phyloP scores from a whole-genome alignment of 768 basidiomycete species.

The Hydnomerulius pinastri region DNA sequence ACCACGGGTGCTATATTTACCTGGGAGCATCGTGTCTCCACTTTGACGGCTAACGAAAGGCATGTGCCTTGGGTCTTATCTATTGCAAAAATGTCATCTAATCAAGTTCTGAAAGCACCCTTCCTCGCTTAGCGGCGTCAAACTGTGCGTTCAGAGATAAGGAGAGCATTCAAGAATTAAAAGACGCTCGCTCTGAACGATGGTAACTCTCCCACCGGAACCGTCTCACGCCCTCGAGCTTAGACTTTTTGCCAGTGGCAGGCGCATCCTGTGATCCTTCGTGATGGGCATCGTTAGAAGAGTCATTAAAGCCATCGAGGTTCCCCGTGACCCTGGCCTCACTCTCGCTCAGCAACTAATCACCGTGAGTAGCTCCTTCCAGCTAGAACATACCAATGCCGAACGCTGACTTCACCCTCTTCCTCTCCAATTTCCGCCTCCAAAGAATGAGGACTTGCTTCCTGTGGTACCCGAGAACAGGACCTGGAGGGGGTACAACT shows the following conservation, averaged over 20 bases:
- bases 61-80: no score
- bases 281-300: slow-evolving; percentile 27
- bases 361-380: slow-evolving; percentile 40
- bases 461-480: slow-evolving; percentile 66
- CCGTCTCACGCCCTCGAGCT: slow-evolving; percentile 1
- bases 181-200: no score
- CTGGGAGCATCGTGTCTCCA: no score
- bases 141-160: no score
- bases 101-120: no score
- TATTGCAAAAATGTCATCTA: no score
- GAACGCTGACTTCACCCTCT: slow-evolving; percentile 1
- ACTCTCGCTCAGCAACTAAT: slow-evolving; percentile 60
- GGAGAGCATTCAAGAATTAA: no score
- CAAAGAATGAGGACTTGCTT: slow-evolving; percentile 67
- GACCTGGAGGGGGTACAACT: slow-evolving; percentile 68
- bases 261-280: slow-evolving; percentile 18
- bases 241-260: background rate
- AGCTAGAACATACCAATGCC: slow-evolving; percentile 2
- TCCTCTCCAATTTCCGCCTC: slow-evolving; percentile 21
- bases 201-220: background rate
- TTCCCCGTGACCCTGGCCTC: slow-evolving; percentile 53
- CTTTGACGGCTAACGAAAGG: no score
- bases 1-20: no score
- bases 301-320: slow-evolving; percentile 43
- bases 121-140: no score